These are phyloP conservation scores for Rhizopus sp. DNA, from an alignment of 371 early-diverging fungal species.

Conservation along the genomic window DNA sequence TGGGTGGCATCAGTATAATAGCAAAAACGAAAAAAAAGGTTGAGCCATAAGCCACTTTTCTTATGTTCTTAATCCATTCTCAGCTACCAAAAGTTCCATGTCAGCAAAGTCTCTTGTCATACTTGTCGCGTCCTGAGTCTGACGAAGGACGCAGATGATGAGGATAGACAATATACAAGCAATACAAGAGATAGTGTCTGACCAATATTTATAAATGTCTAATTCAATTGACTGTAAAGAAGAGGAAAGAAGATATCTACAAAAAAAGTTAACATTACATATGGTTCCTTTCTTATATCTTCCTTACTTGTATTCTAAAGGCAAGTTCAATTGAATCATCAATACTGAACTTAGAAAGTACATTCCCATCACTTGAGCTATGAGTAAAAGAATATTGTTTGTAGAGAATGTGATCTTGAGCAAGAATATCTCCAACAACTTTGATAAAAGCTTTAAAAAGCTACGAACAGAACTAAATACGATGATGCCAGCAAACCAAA, in stretches of 20 bases:
- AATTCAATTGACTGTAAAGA: constrained; percentile 80
- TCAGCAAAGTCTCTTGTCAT: constrained; percentile 44
- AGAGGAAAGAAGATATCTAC: constrained; percentile 75
- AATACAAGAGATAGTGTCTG: constrained; percentile 89
- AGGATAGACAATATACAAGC: constrained; percentile 67
- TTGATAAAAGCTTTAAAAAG: constrained; percentile 78
- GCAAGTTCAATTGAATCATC: constrained; percentile 89
- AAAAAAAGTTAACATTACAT: neutral
- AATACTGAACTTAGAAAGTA: constrained; percentile 89
- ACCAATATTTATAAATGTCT: constrained; percentile 91
- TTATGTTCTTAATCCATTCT: constrained; percentile 17
- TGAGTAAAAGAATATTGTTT: constrained; percentile 71
- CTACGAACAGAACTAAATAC: constrained; percentile 87
- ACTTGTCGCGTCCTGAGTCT: constrained; percentile 52
- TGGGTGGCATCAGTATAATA: constrained; percentile 20
- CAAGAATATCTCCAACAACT: constrained; percentile 67
- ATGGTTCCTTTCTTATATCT: neutral
- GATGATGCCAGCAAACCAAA: constrained; percentile 88
- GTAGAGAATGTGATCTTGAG: constrained; percentile 61
- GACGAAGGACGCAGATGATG: constrained; percentile 73
- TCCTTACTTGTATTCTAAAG: constrained; percentile 73
- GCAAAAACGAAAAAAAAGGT: constrained; percentile 1
- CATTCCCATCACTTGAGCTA: constrained; percentile 91
- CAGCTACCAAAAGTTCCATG: constrained; percentile 28
- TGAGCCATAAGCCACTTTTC: neutral